Conservation (phyloP, 2,329 filamentous ascomycete species). For the Paracoccidioides brasiliensis region DNA sequence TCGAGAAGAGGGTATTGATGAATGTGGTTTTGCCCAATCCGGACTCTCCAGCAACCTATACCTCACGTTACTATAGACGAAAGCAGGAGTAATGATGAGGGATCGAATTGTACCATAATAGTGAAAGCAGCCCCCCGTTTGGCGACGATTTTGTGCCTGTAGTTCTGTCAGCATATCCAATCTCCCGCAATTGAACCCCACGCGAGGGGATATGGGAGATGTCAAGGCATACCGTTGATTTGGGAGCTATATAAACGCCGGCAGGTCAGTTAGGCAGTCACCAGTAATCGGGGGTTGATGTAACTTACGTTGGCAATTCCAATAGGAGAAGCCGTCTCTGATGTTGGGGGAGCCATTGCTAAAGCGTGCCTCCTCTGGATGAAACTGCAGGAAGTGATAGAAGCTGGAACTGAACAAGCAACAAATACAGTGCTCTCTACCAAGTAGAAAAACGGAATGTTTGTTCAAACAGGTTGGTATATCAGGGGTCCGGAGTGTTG, state of each 20-base stretch:
- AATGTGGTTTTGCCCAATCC: constrained; percentile 98
- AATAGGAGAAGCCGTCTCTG: constrained; percentile 53
- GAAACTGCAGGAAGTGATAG: constrained; percentile 4
- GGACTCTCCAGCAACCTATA: constrained; percentile 90
- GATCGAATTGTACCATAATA: constrained; percentile 64
- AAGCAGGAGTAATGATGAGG: neutral
- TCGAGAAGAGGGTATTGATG: constrained; percentile 99
- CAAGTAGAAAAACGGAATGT: neutral
- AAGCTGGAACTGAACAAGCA: constrained; percentile 4
- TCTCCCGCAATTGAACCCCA: neutral
- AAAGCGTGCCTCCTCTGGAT: neutral
- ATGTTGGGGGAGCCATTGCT: constrained; percentile 40
- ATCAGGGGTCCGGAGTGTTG: constrained; percentile 6
- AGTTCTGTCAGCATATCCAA: constrained; percentile 21
- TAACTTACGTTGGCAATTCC: constrained; percentile 58
- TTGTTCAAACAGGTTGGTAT: constrained; percentile 6
- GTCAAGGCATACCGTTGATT: constrained; percentile 53
- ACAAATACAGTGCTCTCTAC: neutral
- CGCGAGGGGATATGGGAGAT: neutral
- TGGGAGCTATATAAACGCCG: constrained; percentile 39
- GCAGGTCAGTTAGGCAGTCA: constrained; percentile 20
- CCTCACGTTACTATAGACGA: constrained; percentile 10
- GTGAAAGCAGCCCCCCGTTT: constrained; percentile 94
- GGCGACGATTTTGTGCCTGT: constrained; percentile 57
- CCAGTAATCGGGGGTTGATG: constrained; percentile 2